These are phyloP conservation scores for Tephrocybe sp. DNA, from an alignment of 768 basidiomycete species.

Conservation along the genomic window DNA sequence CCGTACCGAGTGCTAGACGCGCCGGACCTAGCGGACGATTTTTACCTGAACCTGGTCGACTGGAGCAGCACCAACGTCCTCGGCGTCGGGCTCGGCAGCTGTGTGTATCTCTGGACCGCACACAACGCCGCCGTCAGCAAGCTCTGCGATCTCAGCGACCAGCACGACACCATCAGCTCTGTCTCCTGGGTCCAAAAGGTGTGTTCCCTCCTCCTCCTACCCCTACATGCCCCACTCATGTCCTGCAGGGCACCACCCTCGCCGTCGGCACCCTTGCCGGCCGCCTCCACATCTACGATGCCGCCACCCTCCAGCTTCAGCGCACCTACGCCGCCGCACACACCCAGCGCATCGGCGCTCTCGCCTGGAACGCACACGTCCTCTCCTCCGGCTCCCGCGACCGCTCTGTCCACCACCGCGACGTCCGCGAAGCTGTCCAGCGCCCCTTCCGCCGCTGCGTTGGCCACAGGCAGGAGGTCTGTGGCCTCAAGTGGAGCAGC, in stretches of 20 bases:
- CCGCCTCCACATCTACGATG: conserved; percentile 91
- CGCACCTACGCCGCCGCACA: conserved; percentile 88
- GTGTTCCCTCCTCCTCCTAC: neutral
- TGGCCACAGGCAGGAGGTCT: conserved; percentile 91
- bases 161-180: conserved; percentile 77
- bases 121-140: conserved; percentile 91
- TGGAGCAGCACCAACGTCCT: conserved; percentile 96
- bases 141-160: conserved; percentile 76
- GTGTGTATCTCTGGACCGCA: conserved; percentile 97
- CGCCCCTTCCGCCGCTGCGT: conserved; percentile 71
- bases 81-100: conserved; percentile 87
- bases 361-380: conserved; percentile 91
- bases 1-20: conserved; percentile 97
- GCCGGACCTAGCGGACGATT: conserved; percentile 96
- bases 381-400: conserved; percentile 92
- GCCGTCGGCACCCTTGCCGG: conserved; percentile 94
- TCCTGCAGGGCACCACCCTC: conserved; percentile 69
- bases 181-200: conserved; percentile 90
- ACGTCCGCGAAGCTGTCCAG: conserved; percentile 71
- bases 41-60: conserved; percentile 96
- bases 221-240: neutral
- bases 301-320: conserved; percentile 66
- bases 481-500: conserved; percentile 90
- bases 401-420: conserved; percentile 87
- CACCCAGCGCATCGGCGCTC: conserved; percentile 83